Evolutionary conservation across 495 filamentous ascomycete genomes (phyloP), one percentile per base, ranked within the genome.

Genomic region (Trichoderma virens): DNA sequence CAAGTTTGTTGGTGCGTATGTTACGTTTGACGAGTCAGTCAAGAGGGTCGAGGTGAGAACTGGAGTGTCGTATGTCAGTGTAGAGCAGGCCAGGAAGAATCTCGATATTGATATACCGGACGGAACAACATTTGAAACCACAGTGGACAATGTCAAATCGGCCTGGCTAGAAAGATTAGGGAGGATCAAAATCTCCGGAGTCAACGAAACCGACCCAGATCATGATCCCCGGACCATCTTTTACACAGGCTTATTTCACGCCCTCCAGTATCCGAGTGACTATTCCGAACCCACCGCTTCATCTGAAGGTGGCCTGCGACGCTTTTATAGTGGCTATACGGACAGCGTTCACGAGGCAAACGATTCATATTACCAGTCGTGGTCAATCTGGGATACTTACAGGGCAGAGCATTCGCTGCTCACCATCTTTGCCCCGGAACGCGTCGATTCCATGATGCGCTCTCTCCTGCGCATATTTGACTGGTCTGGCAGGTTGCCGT

Each of bases 361-460:
- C 31, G 72, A 72, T 3, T 72, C 72, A 0, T 74, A 74, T 60
- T 74, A 72, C 43, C 72, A 74, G 39, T 74, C 72, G 13, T 74
- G 72, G 72, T 74, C 72, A 2, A 71, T 74, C 32, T 74, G 72
- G 72, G 72, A 74, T 56, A 74, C 72, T 0, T 74, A 69, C 56
- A 65, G 72, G 0, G 72, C 72, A 6, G 72, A 74, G 34, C 72
- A 74, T 54, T 74, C 72, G 1, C 68, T 74, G 4, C 38, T 72
- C 0, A 69, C 72, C 9, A 28, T 72, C 13, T 69, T 72, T 28
- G 68, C 72, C 1, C 72, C 72, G 5, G 72, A 74, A 30, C 66
- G 70, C 7, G 72, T 74, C 16, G 70, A 70, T 30, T 60, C 67
- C 23, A 63, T 74, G 72, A 74, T 74, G 72, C 68, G 70, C 2